Evolutionary conservation across 2,329 filamentous ascomycete genomes (phyloP).

Genomic region (Neoscytalidium dimidiatum): DNA sequence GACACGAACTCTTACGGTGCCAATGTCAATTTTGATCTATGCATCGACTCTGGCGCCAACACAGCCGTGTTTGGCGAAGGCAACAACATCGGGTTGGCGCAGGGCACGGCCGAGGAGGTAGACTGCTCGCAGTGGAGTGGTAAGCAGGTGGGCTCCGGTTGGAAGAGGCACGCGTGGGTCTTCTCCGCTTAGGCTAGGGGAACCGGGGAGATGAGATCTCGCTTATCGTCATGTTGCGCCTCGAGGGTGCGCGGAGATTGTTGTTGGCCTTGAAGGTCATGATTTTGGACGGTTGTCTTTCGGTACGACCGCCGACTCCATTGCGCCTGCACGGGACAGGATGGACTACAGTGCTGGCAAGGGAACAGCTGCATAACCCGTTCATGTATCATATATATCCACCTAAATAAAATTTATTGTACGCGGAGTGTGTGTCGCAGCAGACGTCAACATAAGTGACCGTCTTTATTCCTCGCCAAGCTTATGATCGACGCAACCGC

Average conservation of each 20-base stretch:
- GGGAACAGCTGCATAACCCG: not conserved
- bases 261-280: not conserved
- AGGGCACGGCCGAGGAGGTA: slow-evolving; percentile 36
- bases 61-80: slow-evolving; percentile 39
- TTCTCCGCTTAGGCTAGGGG: not conserved
- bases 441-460: too few relatives aligned
- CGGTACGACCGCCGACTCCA: too few relatives aligned
- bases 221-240: not conserved
- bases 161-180: not conserved
- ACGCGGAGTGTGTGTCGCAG: too few relatives aligned
- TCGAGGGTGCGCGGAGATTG: not conserved
- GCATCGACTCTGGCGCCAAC: slow-evolving; percentile 40
- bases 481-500: slow-evolving; percentile 3
- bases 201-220: not conserved
- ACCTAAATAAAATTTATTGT: not conserved
- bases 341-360: not conserved
- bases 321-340: not conserved
- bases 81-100: slow-evolving; percentile 31
- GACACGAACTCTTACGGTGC: slow-evolving; percentile 42
- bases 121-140: slow-evolving; percentile 26
- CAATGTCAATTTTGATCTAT: slow-evolving; percentile 45
- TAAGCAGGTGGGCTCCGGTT: slow-evolving; percentile 3
- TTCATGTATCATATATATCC: not conserved
- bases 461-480: not conserved
- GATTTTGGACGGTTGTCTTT: not conserved